Base-by-base conservation (phyloP, 495 filamentous ascomycete species). In the Daldinia caldariorum region DNA sequence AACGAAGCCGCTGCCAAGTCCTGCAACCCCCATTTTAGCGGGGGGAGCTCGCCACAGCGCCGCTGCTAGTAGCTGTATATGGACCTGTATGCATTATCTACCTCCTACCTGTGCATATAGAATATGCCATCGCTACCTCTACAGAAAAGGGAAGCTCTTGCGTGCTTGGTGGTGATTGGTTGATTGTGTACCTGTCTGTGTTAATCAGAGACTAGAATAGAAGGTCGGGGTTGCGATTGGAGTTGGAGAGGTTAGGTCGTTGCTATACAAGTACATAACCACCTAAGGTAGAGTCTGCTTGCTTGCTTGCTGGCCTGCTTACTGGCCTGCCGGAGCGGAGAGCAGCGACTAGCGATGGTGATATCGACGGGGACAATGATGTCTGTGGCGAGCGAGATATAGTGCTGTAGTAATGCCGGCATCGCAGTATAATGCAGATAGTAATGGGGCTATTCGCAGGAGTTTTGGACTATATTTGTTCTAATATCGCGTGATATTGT, bases 331-430 rank as follows among this genome's bases (percentile, higher is more conserved):
- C 49, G 49, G 49, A 60, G 37, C 49, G 8, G 38, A 51, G 51
- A 39, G 10, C 20, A 58, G 57, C 10, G 61, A 57, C 66, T 13
- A 58, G 57, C 10, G 61, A 57, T 70, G 67, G 26, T 59, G 67
- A 66, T 58, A 70, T 70, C 20, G 39, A 22, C 12, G 37, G 29
- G 61, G 50, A 49, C n/a, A 26, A 70, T 66, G 57, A 49, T 66
- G 61, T 61, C 22, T 14, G 49, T 53, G 37, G 65, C 39, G 39
- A 61, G 29, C 38, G 16, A 50, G n/a, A 18, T 26, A 26, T 3
- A 26, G 26, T 3, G 45, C n/a, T 29, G 26, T 10, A 18, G 47
- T 26, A 62, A 32, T 58, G 45, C 61, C 57, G 57, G 61, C 57
- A 57, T 65, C 57, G 57, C 64, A 60, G 35, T 29, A 26, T 34